Evolutionary conservation across 495 filamentous ascomycete genomes (phyloP), one percentile per base, ranked within the genome.

Genomic region (Neurospora africana): DNA sequence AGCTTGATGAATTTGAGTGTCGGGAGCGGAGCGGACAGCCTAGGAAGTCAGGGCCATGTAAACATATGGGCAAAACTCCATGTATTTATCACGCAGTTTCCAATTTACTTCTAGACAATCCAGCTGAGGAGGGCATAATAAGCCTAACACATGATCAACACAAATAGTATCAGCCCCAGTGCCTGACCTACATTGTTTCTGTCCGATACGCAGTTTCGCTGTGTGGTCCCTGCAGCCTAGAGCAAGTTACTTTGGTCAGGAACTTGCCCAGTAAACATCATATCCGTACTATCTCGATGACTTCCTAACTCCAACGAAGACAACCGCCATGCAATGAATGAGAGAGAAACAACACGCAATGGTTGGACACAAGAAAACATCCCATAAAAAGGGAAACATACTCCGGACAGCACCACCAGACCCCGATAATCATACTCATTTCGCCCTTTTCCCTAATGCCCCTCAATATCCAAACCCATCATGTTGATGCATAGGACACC

Each of bases 401-500:
- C 19, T 44, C 21, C 47, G 27, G 2, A 58, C 21, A 58, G 11
- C 47, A 27, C 47, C 23, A 58, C 47, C 47, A 58, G 5, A 15
- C 4, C 44, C 47, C 47, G 1, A 27, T 58, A 27, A 27, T 27
- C 21, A 27, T 27, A 15, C 19, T 44, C 41, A 38, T 38, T 38
- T 11, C 37, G 9, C n/a, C n/a, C 19, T 4, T 21, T 11, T 4
- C 69, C 15, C 41, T n/a, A 21, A 68, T 5, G 15, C n/a, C 33
- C 36, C 8, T 69, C 74, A 86, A 76, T 82, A 85, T 17, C 83
- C 83, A 75, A 81, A 82, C 61, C 82, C 79, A 70, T 84, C 84
- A 76, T 87, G 85, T 70, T 87, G 84, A 75, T 88, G 86, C 68
- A 88, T 83, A 5, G 86, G 86, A 72, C 86, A 88, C 71, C 85